Conservation (phyloP, 1,139 yeast genomes). For the Taiozyma sp. region DNA sequence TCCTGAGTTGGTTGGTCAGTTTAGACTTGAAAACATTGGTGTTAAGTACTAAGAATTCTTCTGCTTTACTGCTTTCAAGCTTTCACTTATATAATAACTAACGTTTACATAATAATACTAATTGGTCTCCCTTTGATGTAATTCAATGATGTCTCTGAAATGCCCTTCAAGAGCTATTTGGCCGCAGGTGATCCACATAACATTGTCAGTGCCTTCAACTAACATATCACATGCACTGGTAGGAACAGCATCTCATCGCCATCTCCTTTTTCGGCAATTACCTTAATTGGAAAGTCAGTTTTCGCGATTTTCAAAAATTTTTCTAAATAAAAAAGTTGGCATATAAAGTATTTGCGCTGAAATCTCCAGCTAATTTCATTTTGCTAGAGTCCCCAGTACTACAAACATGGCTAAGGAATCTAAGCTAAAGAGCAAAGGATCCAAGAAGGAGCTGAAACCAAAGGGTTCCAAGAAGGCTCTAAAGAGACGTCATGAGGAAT, state of each 20-base stretch:
- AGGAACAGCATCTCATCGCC: constrained; percentile 9
- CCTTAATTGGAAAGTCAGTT: background rate
- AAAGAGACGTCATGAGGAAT: constrained; percentile 21
- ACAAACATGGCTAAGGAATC: constrained; percentile 16
- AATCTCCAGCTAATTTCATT: background rate
- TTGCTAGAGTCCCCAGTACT: background rate
- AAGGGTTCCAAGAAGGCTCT: constrained; percentile 5
- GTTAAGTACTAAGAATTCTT: constrained; percentile 6
- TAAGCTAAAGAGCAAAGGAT: constrained; percentile 6
- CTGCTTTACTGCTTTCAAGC: background rate
- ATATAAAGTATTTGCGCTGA: background rate
- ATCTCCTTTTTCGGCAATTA: constrained; percentile 2
- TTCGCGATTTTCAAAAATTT: background rate
- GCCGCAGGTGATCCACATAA: too few species aligned
- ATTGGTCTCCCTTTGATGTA: too few species aligned
- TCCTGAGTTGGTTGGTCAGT: constrained; percentile 43
- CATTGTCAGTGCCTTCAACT: too few species aligned
- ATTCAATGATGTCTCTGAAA: background rate
- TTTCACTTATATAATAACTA: background rate
- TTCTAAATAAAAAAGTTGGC: background rate
- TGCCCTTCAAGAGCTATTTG: too few species aligned
- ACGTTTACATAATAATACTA: background rate
- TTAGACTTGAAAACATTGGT: constrained; percentile 18
- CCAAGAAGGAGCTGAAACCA: constrained; percentile 1
- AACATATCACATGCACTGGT: background rate